These are phyloP conservation scores for Tephrocybe rancida DNA, from an alignment of 768 basidiomycete species.

Conservation along the genomic window DNA sequence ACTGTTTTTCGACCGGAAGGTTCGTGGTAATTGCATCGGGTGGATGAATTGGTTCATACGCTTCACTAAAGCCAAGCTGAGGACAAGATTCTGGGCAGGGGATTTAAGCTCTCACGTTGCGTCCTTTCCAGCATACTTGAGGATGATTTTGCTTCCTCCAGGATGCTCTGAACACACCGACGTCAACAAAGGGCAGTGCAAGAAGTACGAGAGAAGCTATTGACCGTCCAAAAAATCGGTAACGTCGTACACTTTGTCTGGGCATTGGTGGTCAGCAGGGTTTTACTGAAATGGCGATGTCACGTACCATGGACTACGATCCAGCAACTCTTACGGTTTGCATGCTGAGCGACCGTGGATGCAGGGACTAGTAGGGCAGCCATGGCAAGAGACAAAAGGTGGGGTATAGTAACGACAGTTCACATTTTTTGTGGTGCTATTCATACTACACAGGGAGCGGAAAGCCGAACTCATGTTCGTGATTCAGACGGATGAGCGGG, in stretches of 20 bases:
- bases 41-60: conserved; percentile 88
- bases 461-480: background rate
- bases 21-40: conserved; percentile 75
- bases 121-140: conserved; percentile 88
- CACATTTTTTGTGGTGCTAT: conserved; percentile 2
- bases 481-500: background rate
- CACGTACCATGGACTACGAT: conserved; percentile 77
- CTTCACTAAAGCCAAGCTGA: conserved; percentile 44
- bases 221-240: conserved; percentile 72
- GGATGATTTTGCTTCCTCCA: conserved; percentile 77
- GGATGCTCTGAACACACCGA: conserved; percentile 57
- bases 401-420: background rate
- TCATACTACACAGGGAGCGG: conserved; percentile 5
- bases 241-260: conserved; percentile 75
- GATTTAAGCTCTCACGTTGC: conserved; percentile 61
- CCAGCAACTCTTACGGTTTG: conserved; percentile 65
- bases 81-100: conserved; percentile 1
- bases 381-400: background rate
- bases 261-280: conserved; percentile 8
- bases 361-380: conserved; percentile 7
- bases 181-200: conserved; percentile 7
- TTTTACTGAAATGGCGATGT: background rate
- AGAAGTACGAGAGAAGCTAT: background rate
- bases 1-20: conserved; percentile 83
- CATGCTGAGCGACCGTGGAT: conserved; percentile 47